phyloP scores from a whole-genome alignment of 139 green algal species.

The Coelastrella sp. region DNA sequence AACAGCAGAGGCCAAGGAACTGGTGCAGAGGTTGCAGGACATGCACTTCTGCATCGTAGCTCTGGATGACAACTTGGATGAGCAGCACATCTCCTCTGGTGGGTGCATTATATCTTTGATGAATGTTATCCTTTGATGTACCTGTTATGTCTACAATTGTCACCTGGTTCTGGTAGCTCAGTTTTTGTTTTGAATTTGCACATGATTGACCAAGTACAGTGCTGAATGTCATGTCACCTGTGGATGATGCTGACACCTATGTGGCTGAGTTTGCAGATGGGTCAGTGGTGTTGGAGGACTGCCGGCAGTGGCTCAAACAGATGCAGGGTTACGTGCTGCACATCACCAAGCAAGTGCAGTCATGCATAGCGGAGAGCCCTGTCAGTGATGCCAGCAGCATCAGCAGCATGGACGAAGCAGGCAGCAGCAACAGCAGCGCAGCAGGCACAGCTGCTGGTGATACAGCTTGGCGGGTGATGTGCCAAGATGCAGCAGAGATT shows the following conservation, averaged over 20 bases:
- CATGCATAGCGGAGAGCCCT: neutral
- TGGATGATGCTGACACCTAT: too few species aligned
- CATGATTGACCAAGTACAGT: too few species aligned
- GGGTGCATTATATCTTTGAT: too few species aligned
- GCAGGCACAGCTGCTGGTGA: neutral
- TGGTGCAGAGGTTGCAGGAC: conserved; percentile 13
- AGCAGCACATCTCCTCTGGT: neutral
- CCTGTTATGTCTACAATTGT: too few species aligned
- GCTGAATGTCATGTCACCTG: too few species aligned
- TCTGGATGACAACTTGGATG: conserved; percentile 23
- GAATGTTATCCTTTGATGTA: too few species aligned
- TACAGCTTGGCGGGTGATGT: conserved; percentile 16
- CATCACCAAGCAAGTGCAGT: neutral
- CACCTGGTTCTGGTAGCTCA: too few species aligned
- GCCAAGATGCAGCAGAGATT: conserved; percentile 27
- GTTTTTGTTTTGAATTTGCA: too few species aligned
- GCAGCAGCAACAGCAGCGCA: conserved; percentile 25
- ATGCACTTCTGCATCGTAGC: conserved; percentile 40
- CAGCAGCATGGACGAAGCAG: neutral
- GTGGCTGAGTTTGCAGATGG: neutral
- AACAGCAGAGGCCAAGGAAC: neutral
- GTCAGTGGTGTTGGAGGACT: neutral
- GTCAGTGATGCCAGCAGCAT: neutral
- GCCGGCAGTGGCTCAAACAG: conserved; percentile 20
- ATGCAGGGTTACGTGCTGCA: conserved; percentile 36